Evolutionary conservation across 805 yeast genomes (phyloP).

Genomic region (Metschnikowia matae): DNA sequence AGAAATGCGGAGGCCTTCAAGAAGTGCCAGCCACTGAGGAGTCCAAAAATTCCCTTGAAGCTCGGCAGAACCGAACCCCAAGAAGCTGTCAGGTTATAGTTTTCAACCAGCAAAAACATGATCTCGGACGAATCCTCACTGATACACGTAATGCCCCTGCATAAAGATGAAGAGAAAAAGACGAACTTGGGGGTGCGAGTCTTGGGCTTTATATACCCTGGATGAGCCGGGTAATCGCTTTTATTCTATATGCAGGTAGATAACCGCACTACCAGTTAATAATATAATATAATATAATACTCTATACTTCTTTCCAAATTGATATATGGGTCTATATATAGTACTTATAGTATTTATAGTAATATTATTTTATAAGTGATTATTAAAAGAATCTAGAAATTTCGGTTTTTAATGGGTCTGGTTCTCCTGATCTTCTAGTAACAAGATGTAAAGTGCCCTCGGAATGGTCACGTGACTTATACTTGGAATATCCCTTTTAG

Average conservation of each 20-base stretch:
- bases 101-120: slow-evolving; percentile 99
- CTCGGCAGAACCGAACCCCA: slow-evolving; percentile 42
- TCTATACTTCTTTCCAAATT: too few species aligned
- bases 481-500: neutral
- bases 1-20: slow-evolving; percentile 25
- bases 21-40: slow-evolving; percentile 24
- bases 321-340: too few species aligned
- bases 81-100: slow-evolving; percentile 94
- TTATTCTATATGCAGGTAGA: neutral
- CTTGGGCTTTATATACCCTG: slow-evolving; percentile 7
- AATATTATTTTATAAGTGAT: too few species aligned
- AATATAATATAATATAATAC: too few species aligned
- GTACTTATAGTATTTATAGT: too few species aligned
- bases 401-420: too few species aligned
- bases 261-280: neutral
- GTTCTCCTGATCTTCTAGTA: too few species aligned
- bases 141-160: slow-evolving; percentile 99
- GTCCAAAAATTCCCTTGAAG: slow-evolving; percentile 77
- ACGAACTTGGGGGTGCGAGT: slow-evolving; percentile 1
- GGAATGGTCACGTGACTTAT: neutral
- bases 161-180: slow-evolving; percentile 73
- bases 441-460: neutral
- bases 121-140: slow-evolving; percentile 99
- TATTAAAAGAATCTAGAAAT: too few species aligned
- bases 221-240: slow-evolving; percentile 14